Evolutionary conservation across 2,329 filamentous ascomycete species (phyloP), one percentile per base, ranked within the genome.

Genomic region (Emericellopsis cladophorae): DNA sequence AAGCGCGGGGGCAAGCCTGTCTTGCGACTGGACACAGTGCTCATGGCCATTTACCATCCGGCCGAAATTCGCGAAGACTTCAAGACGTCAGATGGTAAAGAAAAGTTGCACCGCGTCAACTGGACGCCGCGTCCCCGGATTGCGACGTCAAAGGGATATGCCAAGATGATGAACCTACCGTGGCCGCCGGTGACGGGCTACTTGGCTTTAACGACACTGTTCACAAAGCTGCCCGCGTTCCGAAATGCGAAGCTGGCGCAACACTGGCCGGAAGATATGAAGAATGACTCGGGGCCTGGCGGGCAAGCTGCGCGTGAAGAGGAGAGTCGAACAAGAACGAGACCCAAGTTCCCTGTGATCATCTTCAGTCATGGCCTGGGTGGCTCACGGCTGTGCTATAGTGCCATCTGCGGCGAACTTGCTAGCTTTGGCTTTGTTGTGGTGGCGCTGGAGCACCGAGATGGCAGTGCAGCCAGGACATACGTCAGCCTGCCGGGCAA

Each of bases 361-460:
- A 64, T 83, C 18, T 83, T 84, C 54, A 79, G 74, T 49, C 79
- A 83, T 54, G 79, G 79, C 0, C 57, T 83, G 6, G 76, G 78
- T 5, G 78, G 76, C 0, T 79, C 74, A 2, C 60, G 76, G 37
- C 80, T 76, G 3, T 72, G 70, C 46, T 81, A 79, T 50, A 78
- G 72, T 15, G 68, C 69, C 14, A 61, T 82, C 2, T 82, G 77
- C 47, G 75, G 77, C 7, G 76, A 83, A 47, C 72, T 83, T 47
- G 78, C 77, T 0, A 79, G 74, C 50, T 76, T 79, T 47, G 76
- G 78, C 0, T 79, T 81, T 48, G 62, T 83, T 1, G 76, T 83
- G 0, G 69, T 76, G 29, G 75, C 76, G 0, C 51, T 83, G 21
- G 78, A 84, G 55, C 78, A 83, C 53, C 59, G 78, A 23, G 78